Percentiles rank a stretch among this genome's conserved stretches.
phyloP scores from a whole-genome alignment of 1,284 basidiomycete species.

The Sphaerobolus stellatus region DNA sequence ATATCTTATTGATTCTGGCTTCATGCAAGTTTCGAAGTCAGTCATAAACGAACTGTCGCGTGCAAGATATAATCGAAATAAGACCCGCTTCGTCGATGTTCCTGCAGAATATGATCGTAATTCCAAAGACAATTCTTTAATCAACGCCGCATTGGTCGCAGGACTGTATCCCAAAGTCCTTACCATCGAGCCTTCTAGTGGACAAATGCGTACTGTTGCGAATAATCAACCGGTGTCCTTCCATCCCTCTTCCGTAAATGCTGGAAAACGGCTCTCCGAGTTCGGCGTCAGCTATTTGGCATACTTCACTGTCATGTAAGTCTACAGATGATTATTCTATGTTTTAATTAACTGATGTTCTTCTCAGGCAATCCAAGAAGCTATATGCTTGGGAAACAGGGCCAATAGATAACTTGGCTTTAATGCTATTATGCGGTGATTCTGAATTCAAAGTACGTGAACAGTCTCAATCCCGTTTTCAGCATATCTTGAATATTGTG shows the following conservation, averaged over 20 bases:
- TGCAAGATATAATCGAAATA: constrained; percentile 71
- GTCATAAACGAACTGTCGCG: constrained; percentile 73
- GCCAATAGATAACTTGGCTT: constrained; percentile 81
- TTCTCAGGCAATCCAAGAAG: constrained; percentile 83
- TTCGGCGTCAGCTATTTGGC: constrained; percentile 75
- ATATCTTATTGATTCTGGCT: constrained; percentile 84
- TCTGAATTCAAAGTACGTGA: constrained; percentile 80
- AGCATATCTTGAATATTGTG: too few species aligned
- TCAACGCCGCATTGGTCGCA: constrained; percentile 83
- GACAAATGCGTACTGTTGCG: constrained; percentile 77
- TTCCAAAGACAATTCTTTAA: constrained; percentile 55
- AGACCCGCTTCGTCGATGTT: constrained; percentile 74
- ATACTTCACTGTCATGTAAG: constrained; percentile 89
- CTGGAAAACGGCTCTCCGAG: constrained; percentile 62
- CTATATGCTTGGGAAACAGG: constrained; percentile 98
- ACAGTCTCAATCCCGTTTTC: constrained; percentile 7
- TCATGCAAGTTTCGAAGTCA: constrained; percentile 70
- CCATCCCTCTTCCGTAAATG: constrained; percentile 94
- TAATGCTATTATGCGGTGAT: constrained; percentile 90
- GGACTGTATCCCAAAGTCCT: constrained; percentile 94
- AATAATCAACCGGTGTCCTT: constrained; percentile 85
- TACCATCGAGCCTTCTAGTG: constrained; percentile 55
- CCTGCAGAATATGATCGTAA: constrained; percentile 76
- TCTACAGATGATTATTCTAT: constrained; percentile 13
- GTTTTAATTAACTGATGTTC: constrained; percentile 18